These are phyloP conservation scores for Fusarium guadeloupense DNA, from an alignment of 2,329 filamentous ascomycete species.

Conservation along the genomic window DNA sequence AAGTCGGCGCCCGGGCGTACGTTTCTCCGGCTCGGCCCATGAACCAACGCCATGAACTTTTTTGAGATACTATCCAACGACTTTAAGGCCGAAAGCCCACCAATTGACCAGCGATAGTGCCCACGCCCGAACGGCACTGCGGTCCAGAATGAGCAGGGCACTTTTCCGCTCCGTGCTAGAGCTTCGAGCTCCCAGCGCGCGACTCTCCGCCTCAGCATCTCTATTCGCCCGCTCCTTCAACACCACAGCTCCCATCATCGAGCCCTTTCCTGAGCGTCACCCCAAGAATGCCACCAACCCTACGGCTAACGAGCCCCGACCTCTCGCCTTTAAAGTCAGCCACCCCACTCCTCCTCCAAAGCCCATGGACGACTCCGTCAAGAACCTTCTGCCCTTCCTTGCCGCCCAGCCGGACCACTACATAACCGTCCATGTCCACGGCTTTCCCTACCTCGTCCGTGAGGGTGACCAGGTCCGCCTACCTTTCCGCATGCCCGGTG, in stretches of 20 bases:
- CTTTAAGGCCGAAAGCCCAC: constrained; percentile 27
- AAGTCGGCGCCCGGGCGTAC: constrained; percentile 46
- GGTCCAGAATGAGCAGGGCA: constrained; percentile 63
- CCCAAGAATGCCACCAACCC: constrained; percentile 52
- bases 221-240: constrained; percentile 43
- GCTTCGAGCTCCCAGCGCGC: constrained; percentile 57
- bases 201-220: constrained; percentile 38
- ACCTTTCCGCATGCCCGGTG: constrained; percentile 80
- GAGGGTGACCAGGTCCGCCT: constrained; percentile 78
- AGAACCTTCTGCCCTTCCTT: constrained; percentile 73
- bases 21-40: constrained; percentile 45
- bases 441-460: constrained; percentile 80
- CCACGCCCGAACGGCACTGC: constrained; percentile 39
- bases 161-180: constrained; percentile 71
- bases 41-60: constrained; percentile 39
- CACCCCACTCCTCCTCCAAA: constrained; percentile 48
- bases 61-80: constrained; percentile 33
- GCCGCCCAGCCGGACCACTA: constrained; percentile 79
- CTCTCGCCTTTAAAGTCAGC: constrained; percentile 53
- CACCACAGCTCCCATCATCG: constrained; percentile 58
- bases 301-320: constrained; percentile 45
- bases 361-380: constrained; percentile 64
- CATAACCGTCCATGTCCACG: constrained; percentile 82
- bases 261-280: constrained; percentile 49
- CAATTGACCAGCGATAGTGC: constrained; percentile 40